phyloP scores from a whole-genome alignment of 306 rosid genomes.

The Vigna reflexopilosa region DNA sequence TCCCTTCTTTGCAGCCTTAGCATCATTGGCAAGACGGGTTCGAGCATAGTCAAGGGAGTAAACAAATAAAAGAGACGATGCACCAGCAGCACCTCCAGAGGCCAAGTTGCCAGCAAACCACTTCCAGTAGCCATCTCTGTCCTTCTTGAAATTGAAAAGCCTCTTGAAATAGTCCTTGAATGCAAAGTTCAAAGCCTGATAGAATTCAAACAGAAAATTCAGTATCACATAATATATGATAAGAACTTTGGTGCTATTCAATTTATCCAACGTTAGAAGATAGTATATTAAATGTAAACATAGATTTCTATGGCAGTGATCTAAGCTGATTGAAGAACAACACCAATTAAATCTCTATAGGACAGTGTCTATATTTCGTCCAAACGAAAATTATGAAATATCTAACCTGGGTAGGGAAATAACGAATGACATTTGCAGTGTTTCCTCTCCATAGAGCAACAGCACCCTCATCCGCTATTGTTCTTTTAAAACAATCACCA shows the following conservation, averaged over 20 bases:
- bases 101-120: slow-evolving; percentile 92
- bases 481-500: slow-evolving; percentile 80
- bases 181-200: slow-evolving; percentile 89
- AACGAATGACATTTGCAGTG: slow-evolving; percentile 90
- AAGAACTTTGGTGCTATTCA: not conserved
- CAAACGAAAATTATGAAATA: not conserved
- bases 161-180: slow-evolving; percentile 96
- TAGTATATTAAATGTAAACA: not conserved
- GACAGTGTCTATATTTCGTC: not conserved
- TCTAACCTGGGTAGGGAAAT: slow-evolving; percentile 80
- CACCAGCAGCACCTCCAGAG: slow-evolving; percentile 93
- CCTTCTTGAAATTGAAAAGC: slow-evolving; percentile 92
- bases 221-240: slow-evolving; percentile 27
- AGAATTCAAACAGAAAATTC: slow-evolving; percentile 25
- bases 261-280: too few relatives aligned
- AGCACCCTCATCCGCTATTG: slow-evolving; percentile 72
- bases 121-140: slow-evolving; percentile 89
- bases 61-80: slow-evolving; percentile 83
- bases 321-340: not conserved
- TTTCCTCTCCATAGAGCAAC: slow-evolving; percentile 88
- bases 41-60: slow-evolving; percentile 91
- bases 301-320: too few relatives aligned
- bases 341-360: not conserved
- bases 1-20: slow-evolving; percentile 92
- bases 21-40: slow-evolving; percentile 84